Evolutionary conservation across 139 green algal species (phyloP).

Genomic region (Zygnema cylindricum): DNA sequence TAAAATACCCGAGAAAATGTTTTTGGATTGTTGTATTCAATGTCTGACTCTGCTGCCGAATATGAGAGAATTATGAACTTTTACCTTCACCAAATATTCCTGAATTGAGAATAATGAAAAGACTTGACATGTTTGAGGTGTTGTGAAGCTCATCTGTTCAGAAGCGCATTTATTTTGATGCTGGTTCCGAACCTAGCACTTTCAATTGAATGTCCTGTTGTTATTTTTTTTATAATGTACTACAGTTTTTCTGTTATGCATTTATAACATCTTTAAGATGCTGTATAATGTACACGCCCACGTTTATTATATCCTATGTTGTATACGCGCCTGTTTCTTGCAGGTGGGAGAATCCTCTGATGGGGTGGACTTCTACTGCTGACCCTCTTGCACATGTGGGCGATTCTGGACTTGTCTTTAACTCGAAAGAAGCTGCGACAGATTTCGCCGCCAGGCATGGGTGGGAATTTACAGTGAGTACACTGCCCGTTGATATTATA

Average conservation of each 20-base stretch:
- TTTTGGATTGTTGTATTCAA: too few species aligned
- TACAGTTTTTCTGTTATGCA: too few species aligned
- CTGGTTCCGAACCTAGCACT: too few species aligned
- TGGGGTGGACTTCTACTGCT: slow-evolving; percentile 95
- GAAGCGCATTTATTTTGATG: neutral
- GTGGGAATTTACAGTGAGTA: slow-evolving; percentile 76
- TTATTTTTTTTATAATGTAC: neutral
- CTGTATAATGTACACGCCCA: neutral
- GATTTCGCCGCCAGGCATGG: slow-evolving; percentile 71
- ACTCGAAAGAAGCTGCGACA: slow-evolving; percentile 79
- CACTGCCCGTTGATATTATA: too few species aligned
- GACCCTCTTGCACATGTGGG: slow-evolving; percentile 69
- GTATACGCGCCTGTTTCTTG: neutral
- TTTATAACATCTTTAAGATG: too few species aligned
- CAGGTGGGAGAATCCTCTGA: slow-evolving; percentile 92
- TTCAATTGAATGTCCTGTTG: neutral
- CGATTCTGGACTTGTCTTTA: slow-evolving; percentile 67
- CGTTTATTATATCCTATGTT: neutral
- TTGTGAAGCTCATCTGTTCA: neutral
- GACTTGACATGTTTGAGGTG: neutral
- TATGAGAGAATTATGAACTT: too few species aligned
- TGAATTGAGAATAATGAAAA: too few species aligned
- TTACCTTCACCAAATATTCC: too few species aligned
- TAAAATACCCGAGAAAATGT: too few species aligned
- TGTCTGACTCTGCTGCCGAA: too few species aligned